These are phyloP conservation scores for Halteria grandinella DNA, from an alignment of 73 alveolate species.

Conservation along the genomic window DNA sequence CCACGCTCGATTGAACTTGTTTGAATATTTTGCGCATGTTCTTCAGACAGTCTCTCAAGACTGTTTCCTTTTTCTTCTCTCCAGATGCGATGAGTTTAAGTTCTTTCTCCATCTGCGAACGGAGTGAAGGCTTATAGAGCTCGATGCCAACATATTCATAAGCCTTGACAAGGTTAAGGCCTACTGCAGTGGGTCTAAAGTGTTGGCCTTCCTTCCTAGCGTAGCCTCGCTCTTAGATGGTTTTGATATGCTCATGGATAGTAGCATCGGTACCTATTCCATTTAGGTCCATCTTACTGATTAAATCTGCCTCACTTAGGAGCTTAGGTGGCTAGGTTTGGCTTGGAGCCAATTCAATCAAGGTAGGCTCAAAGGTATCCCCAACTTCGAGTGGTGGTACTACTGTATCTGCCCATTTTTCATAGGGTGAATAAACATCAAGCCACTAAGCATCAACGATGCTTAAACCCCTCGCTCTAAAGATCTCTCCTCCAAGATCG, in stretches of 20 bases:
- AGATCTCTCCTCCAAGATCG: conserved; percentile 86
- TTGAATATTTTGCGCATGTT: conserved; percentile 76
- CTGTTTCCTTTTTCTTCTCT: conserved; percentile 66
- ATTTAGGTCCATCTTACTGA: conserved; percentile 93
- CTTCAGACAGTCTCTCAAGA: conserved; percentile 69
- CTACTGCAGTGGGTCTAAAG: conserved; percentile 91
- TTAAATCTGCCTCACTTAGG: conserved; percentile 95
- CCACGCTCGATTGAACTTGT: conserved; percentile 66
- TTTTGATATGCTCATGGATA: conserved; percentile 98
- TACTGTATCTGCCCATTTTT: conserved; percentile 83
- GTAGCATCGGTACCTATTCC: conserved; percentile 99
- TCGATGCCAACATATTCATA: conserved; percentile 86
- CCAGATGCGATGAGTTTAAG: conserved; percentile 91
- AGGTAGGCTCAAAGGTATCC: conserved; percentile 68
- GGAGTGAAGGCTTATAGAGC: conserved; percentile 85
- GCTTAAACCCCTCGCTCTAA: conserved; percentile 81
- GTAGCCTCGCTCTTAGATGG: conserved; percentile 88
- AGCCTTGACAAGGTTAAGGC: conserved; percentile 91
- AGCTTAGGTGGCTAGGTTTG: conserved; percentile 93
- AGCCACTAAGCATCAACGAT: conserved; percentile 84
- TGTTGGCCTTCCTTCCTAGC: conserved; percentile 88
- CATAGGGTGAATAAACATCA: conserved; percentile 85
- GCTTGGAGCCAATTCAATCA: conserved; percentile 82
- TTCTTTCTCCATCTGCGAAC: conserved; percentile 94
- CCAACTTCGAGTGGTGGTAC: conserved; percentile 87